These are phyloP conservation scores for Pleurotus djamor DNA, from an alignment of 768 basidiomycete species.

Conservation along the genomic window DNA sequence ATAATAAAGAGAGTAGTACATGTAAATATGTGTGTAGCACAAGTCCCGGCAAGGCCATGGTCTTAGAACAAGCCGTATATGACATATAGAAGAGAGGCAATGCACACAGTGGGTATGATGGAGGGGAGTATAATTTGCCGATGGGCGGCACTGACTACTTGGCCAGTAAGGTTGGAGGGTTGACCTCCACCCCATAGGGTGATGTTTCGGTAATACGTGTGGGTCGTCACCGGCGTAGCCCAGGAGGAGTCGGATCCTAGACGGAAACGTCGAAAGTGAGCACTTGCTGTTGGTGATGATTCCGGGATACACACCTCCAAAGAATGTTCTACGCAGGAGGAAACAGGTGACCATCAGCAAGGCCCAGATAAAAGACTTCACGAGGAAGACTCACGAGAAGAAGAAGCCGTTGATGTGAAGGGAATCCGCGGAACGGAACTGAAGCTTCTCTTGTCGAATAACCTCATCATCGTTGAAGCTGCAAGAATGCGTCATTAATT, in stretches of 20 bases:
- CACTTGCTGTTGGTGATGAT: neutral
- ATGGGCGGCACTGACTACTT: neutral
- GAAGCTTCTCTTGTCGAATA: conserved; percentile 57
- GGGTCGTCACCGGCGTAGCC: conserved; percentile 65
- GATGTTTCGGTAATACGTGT: conserved; percentile 79
- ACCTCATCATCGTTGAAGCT: conserved; percentile 73
- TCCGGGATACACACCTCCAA: conserved; percentile 53
- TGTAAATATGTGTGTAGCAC: neutral
- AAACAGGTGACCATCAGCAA: neutral
- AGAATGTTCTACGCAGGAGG: conserved; percentile 60
- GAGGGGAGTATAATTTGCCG: neutral
- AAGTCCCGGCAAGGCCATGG: neutral
- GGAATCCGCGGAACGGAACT: conserved; percentile 53
- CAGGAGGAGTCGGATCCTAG: conserved; percentile 64
- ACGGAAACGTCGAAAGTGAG: conserved; percentile 7
- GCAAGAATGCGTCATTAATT: neutral
- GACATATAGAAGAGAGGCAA: neutral
- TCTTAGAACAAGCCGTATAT: neutral
- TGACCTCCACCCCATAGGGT: conserved; percentile 56
- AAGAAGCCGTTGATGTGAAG: conserved; percentile 68
- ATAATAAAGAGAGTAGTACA: neutral
- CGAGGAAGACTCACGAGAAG: conserved; percentile 58
- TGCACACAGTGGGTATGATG: neutral
- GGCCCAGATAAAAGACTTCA: neutral
- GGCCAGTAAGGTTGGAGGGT: conserved; percentile 39